phyloP scores from a whole-genome alignment of 2,329 filamentous ascomycete species.

The Microdochium nivale region DNA sequence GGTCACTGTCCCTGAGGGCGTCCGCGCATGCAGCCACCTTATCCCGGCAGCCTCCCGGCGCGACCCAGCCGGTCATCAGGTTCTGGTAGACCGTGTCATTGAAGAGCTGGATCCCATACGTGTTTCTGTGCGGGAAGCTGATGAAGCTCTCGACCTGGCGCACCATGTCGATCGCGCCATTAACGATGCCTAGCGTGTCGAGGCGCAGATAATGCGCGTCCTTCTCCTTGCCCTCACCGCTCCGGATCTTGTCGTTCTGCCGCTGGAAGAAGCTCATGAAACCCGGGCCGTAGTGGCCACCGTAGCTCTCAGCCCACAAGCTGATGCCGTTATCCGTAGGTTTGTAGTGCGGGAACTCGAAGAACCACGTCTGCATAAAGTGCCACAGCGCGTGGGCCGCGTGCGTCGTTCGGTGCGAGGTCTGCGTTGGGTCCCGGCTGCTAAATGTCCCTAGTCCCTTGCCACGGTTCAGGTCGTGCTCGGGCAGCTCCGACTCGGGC shows the following conservation, averaged over 20 bases:
- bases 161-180: constrained; percentile 43
- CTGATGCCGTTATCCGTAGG: constrained; percentile 49
- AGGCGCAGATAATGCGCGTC: constrained; percentile 19
- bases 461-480: constrained; percentile 8
- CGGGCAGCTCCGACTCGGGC: constrained; percentile 27
- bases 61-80: constrained; percentile 1
- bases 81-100: constrained; percentile 1
- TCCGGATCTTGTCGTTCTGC: constrained; percentile 21
- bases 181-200: constrained; percentile 43
- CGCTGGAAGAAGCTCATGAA: constrained; percentile 20
- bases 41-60: constrained; percentile 3
- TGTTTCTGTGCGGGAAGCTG: constrained; percentile 32
- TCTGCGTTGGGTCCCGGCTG: constrained; percentile 33
- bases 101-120: constrained; percentile 4
- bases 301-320: constrained; percentile 23
- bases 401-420: constrained; percentile 37
- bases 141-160: constrained; percentile 33
- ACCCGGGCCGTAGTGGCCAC: constrained; percentile 22
- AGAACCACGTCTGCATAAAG: constrained; percentile 50
- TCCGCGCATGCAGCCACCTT: constrained; percentile 1
- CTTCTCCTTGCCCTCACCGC: constrained; percentile 17
- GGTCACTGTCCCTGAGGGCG: constrained; percentile 3
- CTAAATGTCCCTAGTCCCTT: constrained; percentile 42
- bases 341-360: constrained; percentile 43
- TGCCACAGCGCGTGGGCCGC: constrained; percentile 51